phyloP scores from a whole-genome alignment of 2,329 filamentous ascomycete species.

The Purpureocillium lavendulum region DNA sequence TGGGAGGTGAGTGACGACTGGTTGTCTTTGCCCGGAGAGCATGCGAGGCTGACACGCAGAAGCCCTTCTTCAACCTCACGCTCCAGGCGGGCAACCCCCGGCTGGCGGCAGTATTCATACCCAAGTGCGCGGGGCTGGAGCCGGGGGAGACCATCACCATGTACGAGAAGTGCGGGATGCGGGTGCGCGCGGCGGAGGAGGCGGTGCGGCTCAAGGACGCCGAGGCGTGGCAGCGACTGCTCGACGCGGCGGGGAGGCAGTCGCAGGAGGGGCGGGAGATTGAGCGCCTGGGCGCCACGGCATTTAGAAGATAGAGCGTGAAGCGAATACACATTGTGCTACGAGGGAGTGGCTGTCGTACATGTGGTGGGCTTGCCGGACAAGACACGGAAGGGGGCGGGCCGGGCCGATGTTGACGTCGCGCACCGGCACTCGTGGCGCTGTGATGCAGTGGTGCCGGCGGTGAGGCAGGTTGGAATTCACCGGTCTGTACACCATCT shows the following conservation, averaged over 20 bases:
- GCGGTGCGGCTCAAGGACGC: constrained; percentile 74
- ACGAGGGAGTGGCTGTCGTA: too few species aligned
- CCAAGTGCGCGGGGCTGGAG: constrained; percentile 71
- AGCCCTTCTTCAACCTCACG: constrained; percentile 88
- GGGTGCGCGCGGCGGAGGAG: constrained; percentile 84
- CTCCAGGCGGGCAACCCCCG: constrained; percentile 85
- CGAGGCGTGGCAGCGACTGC: constrained; percentile 63
- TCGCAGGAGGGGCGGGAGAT: constrained; percentile 67
- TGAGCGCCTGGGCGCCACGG: constrained; percentile 62
- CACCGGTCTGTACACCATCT: too few species aligned
- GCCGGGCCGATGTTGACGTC: too few species aligned
- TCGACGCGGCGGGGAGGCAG: constrained; percentile 63
- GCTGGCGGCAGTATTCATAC: constrained; percentile 73
- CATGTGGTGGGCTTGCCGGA: too few species aligned
- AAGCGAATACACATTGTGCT: neutral
- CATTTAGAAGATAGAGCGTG: constrained; percentile 25
- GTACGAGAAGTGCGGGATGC: constrained; percentile 94
- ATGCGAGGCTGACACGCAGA: neutral
- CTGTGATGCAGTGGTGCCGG: too few species aligned
- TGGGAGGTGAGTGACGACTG: constrained; percentile 65
- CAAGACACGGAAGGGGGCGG: too few species aligned
- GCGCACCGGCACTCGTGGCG: too few species aligned
- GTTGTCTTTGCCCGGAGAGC: neutral
- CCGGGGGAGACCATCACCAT: constrained; percentile 69
- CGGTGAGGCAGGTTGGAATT: too few species aligned